A percentile compares a stretch with the other conserved stretches of the same genome.
phyloP scores from a whole-genome alignment of 139 green algal genomes.

The Coelastrella sp. region DNA sequence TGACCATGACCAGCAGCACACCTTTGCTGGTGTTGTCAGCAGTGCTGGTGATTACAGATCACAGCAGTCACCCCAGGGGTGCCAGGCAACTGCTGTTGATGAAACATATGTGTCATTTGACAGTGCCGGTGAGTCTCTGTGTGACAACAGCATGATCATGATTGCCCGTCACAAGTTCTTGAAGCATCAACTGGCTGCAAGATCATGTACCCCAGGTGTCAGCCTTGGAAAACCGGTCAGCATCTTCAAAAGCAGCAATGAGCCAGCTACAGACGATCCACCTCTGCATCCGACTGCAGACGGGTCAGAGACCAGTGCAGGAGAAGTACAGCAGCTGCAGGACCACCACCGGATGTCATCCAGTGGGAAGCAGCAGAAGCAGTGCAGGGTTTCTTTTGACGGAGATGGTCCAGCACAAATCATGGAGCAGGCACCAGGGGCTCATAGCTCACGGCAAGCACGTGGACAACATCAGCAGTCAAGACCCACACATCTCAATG shows the following conservation, averaged over 20 bases:
- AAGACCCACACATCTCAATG: too few relatives aligned
- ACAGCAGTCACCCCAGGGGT: background rate
- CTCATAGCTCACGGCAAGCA: too few relatives aligned
- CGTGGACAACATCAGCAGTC: too few relatives aligned
- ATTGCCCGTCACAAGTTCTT: constrained; percentile 26
- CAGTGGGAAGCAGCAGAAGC: background rate
- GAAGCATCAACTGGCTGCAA: too few relatives aligned
- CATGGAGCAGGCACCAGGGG: background rate
- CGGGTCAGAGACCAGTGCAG: background rate
- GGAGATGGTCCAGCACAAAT: background rate
- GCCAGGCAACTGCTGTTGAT: too few relatives aligned
- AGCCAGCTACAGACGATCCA: background rate
- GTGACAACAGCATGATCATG: too few relatives aligned
- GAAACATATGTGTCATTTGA: too few relatives aligned
- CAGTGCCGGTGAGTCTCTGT: too few relatives aligned
- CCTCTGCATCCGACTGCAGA: too few relatives aligned
- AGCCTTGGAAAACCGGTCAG: constrained; percentile 15
- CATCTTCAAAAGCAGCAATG: constrained; percentile 8
- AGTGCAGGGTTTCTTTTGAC: background rate
- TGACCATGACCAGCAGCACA: background rate
- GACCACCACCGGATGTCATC: too few relatives aligned
- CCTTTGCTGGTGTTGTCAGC: background rate
- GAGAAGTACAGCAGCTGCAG: background rate
- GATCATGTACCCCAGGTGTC: constrained; percentile 14
- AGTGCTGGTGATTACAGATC: background rate